Evolutionary conservation across 176 grass and related monocot genomes (phyloP).

Genomic region (Bolboschoenus planiculmis): DNA sequence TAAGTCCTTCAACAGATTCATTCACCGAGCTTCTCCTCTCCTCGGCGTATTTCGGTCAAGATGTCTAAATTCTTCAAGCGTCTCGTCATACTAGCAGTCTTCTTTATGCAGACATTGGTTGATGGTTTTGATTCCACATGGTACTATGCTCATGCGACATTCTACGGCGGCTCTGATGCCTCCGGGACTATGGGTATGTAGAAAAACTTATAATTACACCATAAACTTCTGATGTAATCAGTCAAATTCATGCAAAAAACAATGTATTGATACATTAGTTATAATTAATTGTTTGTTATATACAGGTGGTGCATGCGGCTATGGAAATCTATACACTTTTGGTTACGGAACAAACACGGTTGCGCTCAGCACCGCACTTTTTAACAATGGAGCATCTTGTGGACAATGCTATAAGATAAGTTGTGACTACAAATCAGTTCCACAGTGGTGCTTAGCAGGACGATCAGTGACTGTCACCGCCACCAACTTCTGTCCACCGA

Average conservation of each 20-base stretch:
- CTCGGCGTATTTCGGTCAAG: not conserved
- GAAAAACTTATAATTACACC: not conserved
- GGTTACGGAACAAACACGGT: conserved; percentile 76
- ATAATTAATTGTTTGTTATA: not conserved
- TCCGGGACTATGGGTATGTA: conserved; percentile 65
- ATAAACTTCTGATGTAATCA: not conserved
- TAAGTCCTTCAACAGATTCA: not conserved
- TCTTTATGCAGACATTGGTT: conserved; percentile 7
- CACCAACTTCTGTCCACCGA: conserved; percentile 81
- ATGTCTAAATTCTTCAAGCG: conserved; percentile 23
- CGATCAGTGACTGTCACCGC: conserved; percentile 48
- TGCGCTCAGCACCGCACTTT: conserved; percentile 58
- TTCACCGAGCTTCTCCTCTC: not conserved
- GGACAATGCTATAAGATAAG: conserved; percentile 67
- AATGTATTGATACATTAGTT: not conserved
- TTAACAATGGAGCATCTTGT: conserved; percentile 59
- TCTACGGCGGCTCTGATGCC: conserved; percentile 63
- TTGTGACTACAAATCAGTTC: conserved; percentile 21
- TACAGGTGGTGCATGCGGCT: conserved; percentile 74
- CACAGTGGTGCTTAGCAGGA: conserved; percentile 33
- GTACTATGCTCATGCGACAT: conserved; percentile 33
- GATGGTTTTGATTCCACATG: not conserved
- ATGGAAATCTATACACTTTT: conserved; percentile 61
- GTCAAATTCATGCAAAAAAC: not conserved
- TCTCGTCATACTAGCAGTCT: conserved; percentile 4